Percentiles rank a stretch among this genome's conserved stretches.
Conservation (phyloP, 768 basidiomycete genomes). For the Cyclocybe cylindracea region DNA sequence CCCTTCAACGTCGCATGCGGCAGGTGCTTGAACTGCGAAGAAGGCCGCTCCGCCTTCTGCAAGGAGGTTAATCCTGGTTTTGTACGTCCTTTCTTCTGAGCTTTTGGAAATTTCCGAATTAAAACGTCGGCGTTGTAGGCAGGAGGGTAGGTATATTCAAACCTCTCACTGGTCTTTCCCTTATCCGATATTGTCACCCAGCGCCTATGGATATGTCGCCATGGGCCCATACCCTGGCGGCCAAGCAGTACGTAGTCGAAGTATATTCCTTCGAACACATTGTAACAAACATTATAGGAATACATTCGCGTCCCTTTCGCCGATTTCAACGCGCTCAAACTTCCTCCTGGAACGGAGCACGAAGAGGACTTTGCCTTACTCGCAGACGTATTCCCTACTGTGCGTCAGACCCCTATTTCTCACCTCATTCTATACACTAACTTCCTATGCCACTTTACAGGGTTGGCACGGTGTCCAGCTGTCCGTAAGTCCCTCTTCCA, state of each 20-base stretch:
- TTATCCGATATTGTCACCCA: slow-evolving; percentile 11
- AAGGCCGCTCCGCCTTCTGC: slow-evolving; percentile 54
- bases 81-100: slow-evolving; percentile 30
- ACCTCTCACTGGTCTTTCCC: background rate
- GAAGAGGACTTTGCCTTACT: slow-evolving; percentile 58
- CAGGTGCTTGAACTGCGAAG: slow-evolving; percentile 57
- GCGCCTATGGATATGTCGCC: slow-evolving; percentile 54
- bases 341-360: slow-evolving; percentile 52
- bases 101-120: background rate
- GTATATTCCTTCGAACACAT: background rate
- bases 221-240: slow-evolving; percentile 60
- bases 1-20: slow-evolving; percentile 63
- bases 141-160: slow-evolving; percentile 37
- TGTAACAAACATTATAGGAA: slow-evolving; percentile 36
- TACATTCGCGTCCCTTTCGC: slow-evolving; percentile 58
- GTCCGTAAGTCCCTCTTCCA: slow-evolving; percentile 30
- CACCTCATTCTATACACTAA: background rate
- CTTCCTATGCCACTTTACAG: slow-evolving; percentile 18
- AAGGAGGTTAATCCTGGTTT: slow-evolving; percentile 60
- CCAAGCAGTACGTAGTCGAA: slow-evolving; percentile 40
- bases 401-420: slow-evolving; percentile 20
- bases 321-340: slow-evolving; percentile 54
- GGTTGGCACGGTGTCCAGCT: slow-evolving; percentile 56
- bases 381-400: slow-evolving; percentile 59
- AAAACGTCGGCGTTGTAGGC: slow-evolving; percentile 28